Evolutionary conservation across 129 eudicot genomes (phyloP), one percentile per base, ranked within the genome.

Genomic region (Deinandra increscens): DNA sequence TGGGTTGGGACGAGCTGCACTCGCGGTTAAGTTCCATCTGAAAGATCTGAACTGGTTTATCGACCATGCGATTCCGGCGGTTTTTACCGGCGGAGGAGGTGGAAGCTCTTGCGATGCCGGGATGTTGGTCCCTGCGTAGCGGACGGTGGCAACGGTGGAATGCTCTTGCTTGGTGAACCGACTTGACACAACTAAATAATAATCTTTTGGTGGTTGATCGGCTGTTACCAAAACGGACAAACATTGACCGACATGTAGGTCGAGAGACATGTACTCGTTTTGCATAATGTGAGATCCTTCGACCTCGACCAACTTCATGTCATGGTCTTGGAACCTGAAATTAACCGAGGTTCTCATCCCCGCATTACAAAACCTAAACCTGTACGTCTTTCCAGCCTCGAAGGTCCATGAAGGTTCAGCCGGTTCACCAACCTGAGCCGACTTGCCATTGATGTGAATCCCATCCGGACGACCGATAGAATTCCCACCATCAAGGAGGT

Each of bases 1-100:
- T 22, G 96, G 97, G 84, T 91, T 91, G 22, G 96, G 97, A 11
- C 98, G 85, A 42, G 96, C 98, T n/a, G 97, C 97, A 10, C 97
- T 91, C 6, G 97, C 97, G 7, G 97, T 91, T 12, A 91, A 78
- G 84, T 91, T 91, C 97, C 97, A 91, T 63, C 84, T 75, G 75
- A 86, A 88, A 1, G 97, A 82, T 22, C 97, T 75, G 84, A 88
- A 91, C 78, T 91, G 97, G 72, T 91, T 91, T 36, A 88, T 77
- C 23, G 97, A 91, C 97, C 96, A 84, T 1, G 84, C 86, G 8
- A 86, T 55, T 23, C 94, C 94, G 0, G 9, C 12, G 1, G 80
- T 50, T 66, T 37, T 70, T 37, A 64, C 82, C 8, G 91, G 91
- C 2, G 95, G 81, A 9, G 82, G 79, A 5, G 98, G 91, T 64